Evolutionary conservation across 2,329 filamentous ascomycete species (phyloP).

Genomic region (Xylaria sp.): DNA sequence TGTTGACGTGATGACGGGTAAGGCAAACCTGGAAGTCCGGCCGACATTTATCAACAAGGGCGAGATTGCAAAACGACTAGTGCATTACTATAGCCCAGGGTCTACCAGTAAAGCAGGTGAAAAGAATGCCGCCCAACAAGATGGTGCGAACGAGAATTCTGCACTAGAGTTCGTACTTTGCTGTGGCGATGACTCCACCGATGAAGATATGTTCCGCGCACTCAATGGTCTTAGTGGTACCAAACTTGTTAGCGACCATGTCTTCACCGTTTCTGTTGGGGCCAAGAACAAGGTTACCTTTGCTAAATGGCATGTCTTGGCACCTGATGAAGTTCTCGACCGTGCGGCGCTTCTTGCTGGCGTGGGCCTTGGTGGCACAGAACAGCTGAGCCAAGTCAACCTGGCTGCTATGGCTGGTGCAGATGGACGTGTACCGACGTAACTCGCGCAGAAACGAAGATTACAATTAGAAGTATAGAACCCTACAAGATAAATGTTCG

Average conservation of each 20-base stretch:
- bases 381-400: slow-evolving; percentile 64
- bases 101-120: slow-evolving; percentile 46
- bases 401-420: slow-evolving; percentile 65
- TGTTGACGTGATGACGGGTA: slow-evolving; percentile 95
- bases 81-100: slow-evolving; percentile 74
- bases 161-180: slow-evolving; percentile 89
- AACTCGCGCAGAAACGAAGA: not conserved
- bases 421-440: slow-evolving; percentile 62
- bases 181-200: slow-evolving; percentile 94
- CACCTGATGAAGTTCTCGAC: slow-evolving; percentile 88
- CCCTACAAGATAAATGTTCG: not conserved
- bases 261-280: slow-evolving; percentile 93
- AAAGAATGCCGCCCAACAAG: slow-evolving; percentile 37
- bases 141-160: slow-evolving; percentile 58
- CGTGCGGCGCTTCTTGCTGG: slow-evolving; percentile 67
- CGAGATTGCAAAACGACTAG: slow-evolving; percentile 87
- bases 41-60: slow-evolving; percentile 98
- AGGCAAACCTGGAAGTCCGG: slow-evolving; percentile 96
- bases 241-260: slow-evolving; percentile 69
- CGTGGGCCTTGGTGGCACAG: slow-evolving; percentile 53
- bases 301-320: slow-evolving; percentile 88
- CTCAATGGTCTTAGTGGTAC: slow-evolving; percentile 69
- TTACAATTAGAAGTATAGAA: not conserved
- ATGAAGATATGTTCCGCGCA: slow-evolving; percentile 95
- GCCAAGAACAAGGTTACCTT: slow-evolving; percentile 92